Conservation (phyloP, 2,329 filamentous ascomycete genomes). For the Onygenales sp. region DNA sequence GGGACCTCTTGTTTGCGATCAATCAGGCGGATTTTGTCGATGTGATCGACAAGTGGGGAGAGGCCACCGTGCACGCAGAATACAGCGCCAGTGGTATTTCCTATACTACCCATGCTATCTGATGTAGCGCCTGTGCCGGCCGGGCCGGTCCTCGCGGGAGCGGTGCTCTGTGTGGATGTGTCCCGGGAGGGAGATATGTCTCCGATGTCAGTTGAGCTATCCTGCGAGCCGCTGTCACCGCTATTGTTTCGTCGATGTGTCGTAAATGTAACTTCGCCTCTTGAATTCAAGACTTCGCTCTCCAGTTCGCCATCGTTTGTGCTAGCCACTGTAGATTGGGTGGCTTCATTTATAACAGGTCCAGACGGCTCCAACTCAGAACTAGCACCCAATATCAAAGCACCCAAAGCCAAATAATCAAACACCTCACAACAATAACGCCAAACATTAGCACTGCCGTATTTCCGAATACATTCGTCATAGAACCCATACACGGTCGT, state of each 20-base stretch:
- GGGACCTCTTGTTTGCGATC: conserved; percentile 98
- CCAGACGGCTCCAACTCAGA: conserved; percentile 53
- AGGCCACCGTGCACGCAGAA: conserved; percentile 93
- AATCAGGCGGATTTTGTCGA: conserved; percentile 90
- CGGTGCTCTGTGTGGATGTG: conserved; percentile 31
- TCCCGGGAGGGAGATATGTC: conserved; percentile 32
- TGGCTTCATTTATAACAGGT: conserved; percentile 35
- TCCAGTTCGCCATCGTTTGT: conserved; percentile 64
- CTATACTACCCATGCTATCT: conserved; percentile 46
- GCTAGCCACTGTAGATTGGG: conserved; percentile 42
- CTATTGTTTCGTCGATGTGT: conserved; percentile 27
- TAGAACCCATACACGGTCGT: conserved; percentile 99
- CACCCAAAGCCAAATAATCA: conserved; percentile 90
- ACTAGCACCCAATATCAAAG: conserved; percentile 93
- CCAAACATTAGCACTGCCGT: conserved; percentile 97
- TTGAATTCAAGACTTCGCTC: conserved; percentile 84
- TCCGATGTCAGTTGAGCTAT: conserved; percentile 25
- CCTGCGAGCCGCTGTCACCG: conserved; percentile 22
- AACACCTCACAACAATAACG: conserved; percentile 99
- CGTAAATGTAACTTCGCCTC: conserved; percentile 63
- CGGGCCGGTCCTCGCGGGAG: conserved; percentile 53
- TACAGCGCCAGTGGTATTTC: conserved; percentile 60
- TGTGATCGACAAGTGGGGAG: conserved; percentile 79
- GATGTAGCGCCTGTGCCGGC: conserved; percentile 72
- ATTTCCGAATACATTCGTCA: conserved; percentile 94